Base-by-base conservation (phyloP, 2,329 filamentous ascomycete species). In the Clathrospora elynae region DNA sequence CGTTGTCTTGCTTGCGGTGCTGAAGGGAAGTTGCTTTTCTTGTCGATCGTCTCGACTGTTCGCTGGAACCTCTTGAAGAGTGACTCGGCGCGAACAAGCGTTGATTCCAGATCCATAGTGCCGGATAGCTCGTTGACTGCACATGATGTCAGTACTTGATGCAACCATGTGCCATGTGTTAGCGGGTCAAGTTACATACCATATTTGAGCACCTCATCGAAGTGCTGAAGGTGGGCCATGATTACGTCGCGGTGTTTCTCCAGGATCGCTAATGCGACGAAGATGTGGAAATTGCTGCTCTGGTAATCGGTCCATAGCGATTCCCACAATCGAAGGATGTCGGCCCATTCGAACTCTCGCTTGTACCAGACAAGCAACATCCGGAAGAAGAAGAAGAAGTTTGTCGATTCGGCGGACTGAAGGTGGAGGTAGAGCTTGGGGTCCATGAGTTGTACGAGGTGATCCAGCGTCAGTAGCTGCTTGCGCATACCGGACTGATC, bases 381-480 rank as follows among this genome's bases (percentile, higher is more conserved):
- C 47, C 93, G 88, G 82, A 97, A 99, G 77, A 99, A 97, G 77
- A 99, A 99, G 73, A 99, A 99, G 72, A 99, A 99, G 70, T 99
- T 99, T 16, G 93, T 99, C 62, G 88, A 95, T 62, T 99, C 95
- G 13, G 91, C 88, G 11, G 82, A 85, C 68, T 95, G 84, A 0
- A 99, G 81, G 61, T 99, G 93, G 2, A 88, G 78, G 71, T 96
- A 97, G 6, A 99, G 83, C 66, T 90, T 88, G 0, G 95, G 93
- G 57, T 99, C 93, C 84, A 99, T 91, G 43, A 99, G 88, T 66
- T 95, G 90, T 9, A 97, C 90, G 1, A 99, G 84, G 54, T 99
- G 90, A 64, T 99, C 91, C 3, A 99, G 82, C 0, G 92, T 90
- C 25, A 90, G 77, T 3, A 99, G 84, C 70, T 99, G 95, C 14